These are phyloP conservation scores for Globisporangium recalcitrans DNA, from an alignment of 352 stramenopile genomes.

Conservation along the genomic window DNA sequence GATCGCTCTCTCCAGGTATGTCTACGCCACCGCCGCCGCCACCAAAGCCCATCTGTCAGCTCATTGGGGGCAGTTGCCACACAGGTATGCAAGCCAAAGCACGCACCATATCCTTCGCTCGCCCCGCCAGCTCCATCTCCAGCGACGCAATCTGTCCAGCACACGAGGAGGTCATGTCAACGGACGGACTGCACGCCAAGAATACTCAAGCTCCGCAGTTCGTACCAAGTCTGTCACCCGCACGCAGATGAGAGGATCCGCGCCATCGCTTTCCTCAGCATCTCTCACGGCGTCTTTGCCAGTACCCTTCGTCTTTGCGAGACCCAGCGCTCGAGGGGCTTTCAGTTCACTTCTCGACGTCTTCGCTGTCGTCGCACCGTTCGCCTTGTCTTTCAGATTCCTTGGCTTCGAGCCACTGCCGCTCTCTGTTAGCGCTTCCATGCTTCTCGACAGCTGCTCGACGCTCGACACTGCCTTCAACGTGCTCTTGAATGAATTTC, in stretches of 20 bases:
- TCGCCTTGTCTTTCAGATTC: background rate
- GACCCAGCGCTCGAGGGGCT: background rate
- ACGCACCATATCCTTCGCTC: conserved; percentile 35
- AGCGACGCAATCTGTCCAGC: conserved; percentile 22
- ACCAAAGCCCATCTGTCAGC: too few species aligned
- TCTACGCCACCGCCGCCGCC: background rate
- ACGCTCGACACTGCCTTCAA: conserved; percentile 8
- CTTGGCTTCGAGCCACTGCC: background rate
- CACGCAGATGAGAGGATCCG: conserved; percentile 34
- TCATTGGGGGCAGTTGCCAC: too few species aligned
- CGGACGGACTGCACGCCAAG: background rate
- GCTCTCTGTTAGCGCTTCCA: background rate
- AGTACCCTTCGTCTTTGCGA: background rate
- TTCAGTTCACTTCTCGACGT: conserved; percentile 7
- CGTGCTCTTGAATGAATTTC: conserved; percentile 34
- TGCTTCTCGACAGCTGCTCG: conserved; percentile 3
- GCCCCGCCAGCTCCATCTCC: conserved; percentile 29
- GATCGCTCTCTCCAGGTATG: conserved; percentile 8
- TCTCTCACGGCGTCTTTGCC: background rate
- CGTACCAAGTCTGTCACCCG: conserved; percentile 30
- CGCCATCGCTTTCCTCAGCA: background rate
- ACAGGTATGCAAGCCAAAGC: background rate
- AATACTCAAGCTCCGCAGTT: background rate
- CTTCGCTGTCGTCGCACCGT: background rate
- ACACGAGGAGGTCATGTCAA: background rate